phyloP scores from a whole-genome alignment of 2,329 filamentous ascomycete species.

The Ascochyta clinopodiicola region DNA sequence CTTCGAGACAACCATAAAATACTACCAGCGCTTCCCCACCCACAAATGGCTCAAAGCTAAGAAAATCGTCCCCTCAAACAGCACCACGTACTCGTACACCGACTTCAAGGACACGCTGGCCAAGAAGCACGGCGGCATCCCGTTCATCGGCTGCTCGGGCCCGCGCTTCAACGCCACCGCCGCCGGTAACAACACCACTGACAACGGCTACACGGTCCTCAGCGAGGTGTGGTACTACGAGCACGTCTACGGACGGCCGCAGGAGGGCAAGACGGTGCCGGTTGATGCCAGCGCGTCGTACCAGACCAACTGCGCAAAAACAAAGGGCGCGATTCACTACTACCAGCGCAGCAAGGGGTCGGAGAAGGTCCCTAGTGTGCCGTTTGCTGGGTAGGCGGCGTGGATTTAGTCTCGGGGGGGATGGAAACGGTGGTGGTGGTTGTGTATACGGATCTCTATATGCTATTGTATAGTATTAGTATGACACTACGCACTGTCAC shows the following conservation, averaged over 20 bases:
- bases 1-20: conserved; percentile 66
- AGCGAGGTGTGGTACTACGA: conserved; percentile 72
- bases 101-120: conserved; percentile 61
- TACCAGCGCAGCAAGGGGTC: conserved; percentile 57
- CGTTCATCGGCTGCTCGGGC: conserved; percentile 68
- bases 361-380: conserved; percentile 36
- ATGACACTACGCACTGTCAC: no score
- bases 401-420: no score
- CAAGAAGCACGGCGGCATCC: conserved; percentile 59
- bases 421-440: no score
- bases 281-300: conserved; percentile 57
- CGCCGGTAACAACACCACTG: conserved; percentile 61
- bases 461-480: no score
- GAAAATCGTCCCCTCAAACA: conserved; percentile 65
- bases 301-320: conserved; percentile 62
- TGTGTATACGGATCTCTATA: no score
- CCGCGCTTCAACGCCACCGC: conserved; percentile 66
- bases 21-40: conserved; percentile 66
- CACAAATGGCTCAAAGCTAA: conserved; percentile 64
- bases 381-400: conserved; percentile 22
- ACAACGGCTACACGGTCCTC: conserved; percentile 64
- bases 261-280: conserved; percentile 57
- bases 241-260: conserved; percentile 63
- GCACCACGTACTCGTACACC: conserved; percentile 61
- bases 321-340: conserved; percentile 62